These are phyloP conservation scores for Kwoniella sp. DNA, from an alignment of 768 basidiomycete species.

Conservation along the genomic window DNA sequence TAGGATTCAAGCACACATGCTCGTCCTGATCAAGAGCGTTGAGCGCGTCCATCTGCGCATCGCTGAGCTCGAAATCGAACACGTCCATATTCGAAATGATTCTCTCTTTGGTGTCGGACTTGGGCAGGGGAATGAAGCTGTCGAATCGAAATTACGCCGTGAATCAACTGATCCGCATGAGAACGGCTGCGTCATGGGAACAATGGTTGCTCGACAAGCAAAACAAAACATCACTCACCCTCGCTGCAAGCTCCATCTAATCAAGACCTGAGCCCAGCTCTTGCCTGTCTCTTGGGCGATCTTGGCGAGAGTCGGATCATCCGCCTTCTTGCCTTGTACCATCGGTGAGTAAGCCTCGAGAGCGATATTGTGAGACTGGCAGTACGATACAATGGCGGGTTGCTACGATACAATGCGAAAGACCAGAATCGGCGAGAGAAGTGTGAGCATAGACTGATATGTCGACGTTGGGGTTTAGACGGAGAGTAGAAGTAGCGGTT, in stretches of 20 bases:
- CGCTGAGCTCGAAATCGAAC: conserved; percentile 72
- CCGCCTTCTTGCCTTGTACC: conserved; percentile 44
- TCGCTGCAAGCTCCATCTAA: conserved; percentile 60
- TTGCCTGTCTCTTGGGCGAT: conserved; percentile 54
- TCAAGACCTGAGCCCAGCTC: conserved; percentile 58
- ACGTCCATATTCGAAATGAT: conserved; percentile 65
- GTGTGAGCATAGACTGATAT: background rate
- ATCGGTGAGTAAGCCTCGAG: conserved; percentile 53
- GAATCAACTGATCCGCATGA: background rate
- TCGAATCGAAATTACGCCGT: background rate
- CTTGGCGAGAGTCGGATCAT: conserved; percentile 41
- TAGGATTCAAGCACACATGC: conserved; percentile 49
- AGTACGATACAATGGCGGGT: conserved; percentile 45
- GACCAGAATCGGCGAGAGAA: background rate
- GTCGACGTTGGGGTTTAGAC: background rate
- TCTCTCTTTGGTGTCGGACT: conserved; percentile 63
- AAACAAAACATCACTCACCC: conserved; percentile 54
- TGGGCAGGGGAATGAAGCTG: conserved; percentile 84
- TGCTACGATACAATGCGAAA: conserved; percentile 24
- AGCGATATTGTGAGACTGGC: conserved; percentile 43
- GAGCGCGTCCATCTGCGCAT: conserved; percentile 68
- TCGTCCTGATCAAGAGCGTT: conserved; percentile 69
- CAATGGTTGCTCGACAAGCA: too few species aligned
- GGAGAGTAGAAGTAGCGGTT: too few species aligned
- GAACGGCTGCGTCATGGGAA: background rate